Evolutionary conservation across 164 flowering plant genomes (phyloP).

Genomic region (Houttuynia cordata): DNA sequence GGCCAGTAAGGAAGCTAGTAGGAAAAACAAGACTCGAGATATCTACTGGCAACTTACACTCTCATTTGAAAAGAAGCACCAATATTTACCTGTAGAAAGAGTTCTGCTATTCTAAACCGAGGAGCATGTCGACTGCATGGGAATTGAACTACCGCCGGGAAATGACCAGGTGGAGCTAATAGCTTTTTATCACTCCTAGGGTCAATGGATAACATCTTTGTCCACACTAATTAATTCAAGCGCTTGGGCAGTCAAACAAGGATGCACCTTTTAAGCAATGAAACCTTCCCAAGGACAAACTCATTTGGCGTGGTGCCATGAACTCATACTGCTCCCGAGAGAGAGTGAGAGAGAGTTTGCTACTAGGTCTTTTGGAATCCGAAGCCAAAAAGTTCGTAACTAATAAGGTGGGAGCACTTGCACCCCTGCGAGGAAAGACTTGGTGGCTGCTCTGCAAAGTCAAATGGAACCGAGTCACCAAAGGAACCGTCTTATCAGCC

Average conservation of each 20-base stretch:
- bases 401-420: neutral
- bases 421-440: neutral
- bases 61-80: neutral
- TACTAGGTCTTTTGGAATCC: constrained; percentile 9
- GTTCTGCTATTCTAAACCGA: too few relatives aligned
- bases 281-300: constrained; percentile 12
- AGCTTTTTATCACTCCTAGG: too few relatives aligned
- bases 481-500: constrained; percentile 3
- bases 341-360: neutral
- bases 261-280: constrained; percentile 17
- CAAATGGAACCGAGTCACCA: constrained; percentile 14
- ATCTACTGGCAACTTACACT: neutral
- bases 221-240: too few relatives aligned
- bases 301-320: constrained; percentile 21
- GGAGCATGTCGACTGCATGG: too few relatives aligned
- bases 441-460: constrained; percentile 15
- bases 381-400: constrained; percentile 4
- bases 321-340: constrained; percentile 2
- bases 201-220: too few relatives aligned
- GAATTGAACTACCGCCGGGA: neutral
- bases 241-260: constrained; percentile 2
- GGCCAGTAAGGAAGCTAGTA: neutral
- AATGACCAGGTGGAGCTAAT: neutral
- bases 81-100: neutral
- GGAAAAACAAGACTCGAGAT: neutral